Conservation (phyloP, 805 yeast genomes). For the Candida pseudofarinosa region DNA sequence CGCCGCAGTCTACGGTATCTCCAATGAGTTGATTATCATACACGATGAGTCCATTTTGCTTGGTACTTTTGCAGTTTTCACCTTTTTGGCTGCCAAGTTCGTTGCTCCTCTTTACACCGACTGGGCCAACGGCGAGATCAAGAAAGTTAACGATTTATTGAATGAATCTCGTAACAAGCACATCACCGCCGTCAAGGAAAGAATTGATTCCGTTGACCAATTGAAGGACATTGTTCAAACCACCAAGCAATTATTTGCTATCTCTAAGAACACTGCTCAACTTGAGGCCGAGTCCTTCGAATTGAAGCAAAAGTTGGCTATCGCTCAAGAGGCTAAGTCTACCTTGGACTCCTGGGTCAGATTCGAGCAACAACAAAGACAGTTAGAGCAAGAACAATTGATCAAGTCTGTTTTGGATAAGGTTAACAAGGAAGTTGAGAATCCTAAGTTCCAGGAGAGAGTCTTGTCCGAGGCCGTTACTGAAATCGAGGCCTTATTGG, state of each 20-base stretch:
- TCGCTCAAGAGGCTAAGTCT: constrained; percentile 87
- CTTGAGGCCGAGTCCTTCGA: constrained; percentile 93
- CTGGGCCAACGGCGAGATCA: constrained; percentile 85
- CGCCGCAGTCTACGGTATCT: constrained; percentile 89
- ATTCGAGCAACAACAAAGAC: constrained; percentile 95
- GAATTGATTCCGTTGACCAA: constrained; percentile 84
- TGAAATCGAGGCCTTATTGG: constrained; percentile 85
- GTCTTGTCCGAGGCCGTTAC: constrained; percentile 86
- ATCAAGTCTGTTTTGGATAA: constrained; percentile 81
- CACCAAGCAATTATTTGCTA: constrained; percentile 87
- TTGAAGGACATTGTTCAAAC: constrained; percentile 88
- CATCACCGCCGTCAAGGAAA: constrained; percentile 85
- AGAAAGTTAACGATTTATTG: constrained; percentile 74
- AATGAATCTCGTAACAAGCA: constrained; percentile 87
- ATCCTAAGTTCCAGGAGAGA: constrained; percentile 90
- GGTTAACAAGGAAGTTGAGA: constrained; percentile 78
- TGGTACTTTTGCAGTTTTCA: constrained; percentile 73
- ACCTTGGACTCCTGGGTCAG: constrained; percentile 99
- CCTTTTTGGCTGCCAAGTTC: constrained; percentile 73
- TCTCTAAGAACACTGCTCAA: constrained; percentile 94
- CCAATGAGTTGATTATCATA: constrained; percentile 87
- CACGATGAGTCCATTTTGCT: constrained; percentile 91
- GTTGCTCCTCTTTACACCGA: constrained; percentile 93
- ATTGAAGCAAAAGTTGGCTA: constrained; percentile 84
- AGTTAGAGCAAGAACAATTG: constrained; percentile 90